A percentile compares a stretch with the other conserved stretches of the same genome.
Evolutionary conservation across 2,329 filamentous ascomycete species (phyloP).

Genomic region (Trichoderma guizhouense): DNA sequence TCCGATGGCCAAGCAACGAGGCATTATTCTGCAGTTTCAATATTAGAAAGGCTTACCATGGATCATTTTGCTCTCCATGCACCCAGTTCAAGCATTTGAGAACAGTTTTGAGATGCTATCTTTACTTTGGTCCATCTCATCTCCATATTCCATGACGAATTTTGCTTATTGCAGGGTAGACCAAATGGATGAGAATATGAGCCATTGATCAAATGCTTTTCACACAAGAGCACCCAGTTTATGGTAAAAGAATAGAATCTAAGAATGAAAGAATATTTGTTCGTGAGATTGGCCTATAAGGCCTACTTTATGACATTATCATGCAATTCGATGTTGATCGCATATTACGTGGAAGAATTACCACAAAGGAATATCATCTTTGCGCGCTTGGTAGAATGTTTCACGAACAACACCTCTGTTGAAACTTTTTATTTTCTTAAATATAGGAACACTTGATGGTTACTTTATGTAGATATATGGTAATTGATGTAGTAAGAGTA

Average conservation of each 20-base stretch:
- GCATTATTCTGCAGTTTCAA: not conserved
- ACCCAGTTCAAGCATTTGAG: not conserved
- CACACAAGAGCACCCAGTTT: not conserved
- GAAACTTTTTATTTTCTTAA: not conserved
- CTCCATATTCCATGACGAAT: not conserved
- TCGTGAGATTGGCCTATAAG: not conserved
- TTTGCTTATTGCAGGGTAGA: not conserved
- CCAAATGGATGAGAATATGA: not conserved
- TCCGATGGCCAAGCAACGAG: not conserved
- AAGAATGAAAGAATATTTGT: not conserved
- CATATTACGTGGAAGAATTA: not conserved
- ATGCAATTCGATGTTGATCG: not conserved
- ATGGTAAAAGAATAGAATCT: not conserved
- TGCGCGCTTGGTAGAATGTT: not conserved
- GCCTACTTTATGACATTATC: not conserved
- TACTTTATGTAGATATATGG: not conserved
- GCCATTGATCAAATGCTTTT: not conserved
- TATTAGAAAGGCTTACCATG: not conserved
- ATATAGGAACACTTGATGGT: not conserved
- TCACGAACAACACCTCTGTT: not conserved
- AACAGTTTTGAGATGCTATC: not conserved
- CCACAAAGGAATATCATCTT: not conserved
- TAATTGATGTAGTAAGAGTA: not conserved
- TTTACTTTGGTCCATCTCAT: not conserved
- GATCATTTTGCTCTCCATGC: not conserved